Evolutionary conservation across 2,329 filamentous ascomycete species (phyloP), one percentile per base, ranked within the genome.

Genomic region (Fusarium sterilihyphosum): DNA sequence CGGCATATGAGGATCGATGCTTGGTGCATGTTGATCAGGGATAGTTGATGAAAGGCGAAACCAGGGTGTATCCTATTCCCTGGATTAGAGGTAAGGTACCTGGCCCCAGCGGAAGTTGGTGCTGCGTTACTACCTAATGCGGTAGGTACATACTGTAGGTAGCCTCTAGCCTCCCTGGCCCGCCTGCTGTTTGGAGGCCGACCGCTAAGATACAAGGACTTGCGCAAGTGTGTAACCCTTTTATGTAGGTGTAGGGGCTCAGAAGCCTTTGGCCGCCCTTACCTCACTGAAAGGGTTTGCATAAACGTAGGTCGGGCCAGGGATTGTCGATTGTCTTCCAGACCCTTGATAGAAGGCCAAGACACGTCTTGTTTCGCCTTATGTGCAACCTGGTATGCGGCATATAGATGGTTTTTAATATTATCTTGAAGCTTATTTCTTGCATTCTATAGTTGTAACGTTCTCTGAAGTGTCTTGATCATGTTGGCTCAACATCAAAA

Each of bases 21-120:
- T 71, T 70, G 54, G 67, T 71, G 67, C 64, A 61, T 77, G 74
- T 69, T 76, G 76, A 76, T 75, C 74, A 71, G 71, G 75, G 73
- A 73, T 74, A 60, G 62, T 58, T 70, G 53, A 61, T 63, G 46
- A 64, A 63, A 67, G 61, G 61, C 63, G 63, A 65, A 65, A 54
- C 67, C 52, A 52, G 65, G 70, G 63, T 53, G 47, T 60, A 40
- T 59, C 43, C 47, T 65, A 49, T 59, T 52, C 47, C 67, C 58
- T 67, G 61, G 38, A 50, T 43, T 33, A 54, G 49, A 53, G 31
- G 13, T 20, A 37, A 37, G 50, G 31, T 53, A 37, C 22, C 50
- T 53, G 12, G n/a, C n/a, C 50, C 54, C 38, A 35, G 65, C 44
- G 58, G 64, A 52, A 38, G 65, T 61, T 73, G 46, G 65, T 60